These are phyloP conservation scores for Pontederia paniculata DNA, from an alignment of 176 grass and related monocot genomes.

Conservation along the genomic window DNA sequence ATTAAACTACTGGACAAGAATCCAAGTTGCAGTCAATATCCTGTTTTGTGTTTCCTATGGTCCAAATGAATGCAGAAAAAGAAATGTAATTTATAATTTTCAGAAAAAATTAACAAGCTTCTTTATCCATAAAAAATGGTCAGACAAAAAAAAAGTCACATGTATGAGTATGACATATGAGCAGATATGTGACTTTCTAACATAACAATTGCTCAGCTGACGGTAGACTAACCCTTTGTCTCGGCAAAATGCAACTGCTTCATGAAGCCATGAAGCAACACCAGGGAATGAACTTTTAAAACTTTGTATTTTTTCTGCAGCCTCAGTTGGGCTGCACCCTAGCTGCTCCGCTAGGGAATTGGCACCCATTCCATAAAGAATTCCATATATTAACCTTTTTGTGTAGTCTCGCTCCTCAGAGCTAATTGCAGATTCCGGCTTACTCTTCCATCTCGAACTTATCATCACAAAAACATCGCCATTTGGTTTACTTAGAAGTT, in stretches of 20 bases:
- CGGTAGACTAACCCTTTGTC: conserved; percentile 67
- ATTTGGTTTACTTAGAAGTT: conserved; percentile 78
- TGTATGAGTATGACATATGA: background rate
- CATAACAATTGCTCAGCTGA: conserved; percentile 1
- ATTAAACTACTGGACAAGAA: no score
- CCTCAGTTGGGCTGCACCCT: conserved; percentile 61
- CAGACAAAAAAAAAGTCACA: conserved; percentile 2
- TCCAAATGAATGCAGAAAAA: no score
- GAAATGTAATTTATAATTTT: no score
- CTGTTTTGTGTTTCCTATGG: no score
- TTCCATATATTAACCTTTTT: conserved; percentile 89
- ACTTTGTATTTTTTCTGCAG: conserved; percentile 70
- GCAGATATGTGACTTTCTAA: conserved; percentile 4
- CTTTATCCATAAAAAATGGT: no score
- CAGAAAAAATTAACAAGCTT: no score
- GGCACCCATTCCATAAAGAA: conserved; percentile 93
- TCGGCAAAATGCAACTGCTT: conserved; percentile 62
- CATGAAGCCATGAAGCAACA: conserved; percentile 70
- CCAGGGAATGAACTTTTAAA: conserved; percentile 69
- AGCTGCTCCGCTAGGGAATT: conserved; percentile 81
- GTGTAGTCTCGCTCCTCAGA: conserved; percentile 59
- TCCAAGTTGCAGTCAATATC: no score
- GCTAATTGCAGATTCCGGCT: conserved; percentile 49
- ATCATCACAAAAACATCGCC: conserved; percentile 89
- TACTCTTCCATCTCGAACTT: conserved; percentile 70